These are phyloP conservation scores for Diaporthe citriasiana DNA, from an alignment of 2,329 filamentous ascomycete genomes.

Conservation along the genomic window DNA sequence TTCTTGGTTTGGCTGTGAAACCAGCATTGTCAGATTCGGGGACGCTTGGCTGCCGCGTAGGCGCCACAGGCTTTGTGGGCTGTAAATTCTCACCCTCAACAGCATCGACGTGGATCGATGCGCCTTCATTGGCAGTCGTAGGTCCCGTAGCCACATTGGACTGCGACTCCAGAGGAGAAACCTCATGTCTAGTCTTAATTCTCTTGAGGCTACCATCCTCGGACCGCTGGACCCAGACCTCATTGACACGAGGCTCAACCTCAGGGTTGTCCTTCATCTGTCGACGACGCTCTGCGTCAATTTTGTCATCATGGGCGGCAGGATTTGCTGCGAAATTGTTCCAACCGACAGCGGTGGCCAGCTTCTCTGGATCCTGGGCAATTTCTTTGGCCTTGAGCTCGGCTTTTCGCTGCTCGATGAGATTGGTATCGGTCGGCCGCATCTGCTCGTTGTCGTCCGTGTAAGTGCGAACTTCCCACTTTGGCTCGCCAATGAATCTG, in stretches of 20 bases:
- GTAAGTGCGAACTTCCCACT: slow-evolving; percentile 80
- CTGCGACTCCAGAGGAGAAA: slow-evolving; percentile 5
- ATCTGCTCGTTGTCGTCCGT: slow-evolving; percentile 82
- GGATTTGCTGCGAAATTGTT: slow-evolving; percentile 10
- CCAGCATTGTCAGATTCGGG: slow-evolving; percentile 8
- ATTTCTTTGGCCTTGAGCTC: slow-evolving; percentile 45
- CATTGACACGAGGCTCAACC: slow-evolving; percentile 51
- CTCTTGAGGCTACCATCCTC: slow-evolving; percentile 58
- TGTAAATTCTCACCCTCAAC: background rate
- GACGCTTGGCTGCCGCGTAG: slow-evolving; percentile 37
- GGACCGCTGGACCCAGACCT: slow-evolving; percentile 58
- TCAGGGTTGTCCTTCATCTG: slow-evolving; percentile 31
- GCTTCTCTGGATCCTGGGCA: slow-evolving; percentile 46
- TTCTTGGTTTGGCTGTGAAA: slow-evolving; percentile 2
- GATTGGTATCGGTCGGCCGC: slow-evolving; percentile 87
- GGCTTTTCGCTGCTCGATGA: slow-evolving; percentile 63
- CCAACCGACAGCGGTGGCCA: slow-evolving; percentile 27
- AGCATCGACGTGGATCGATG: background rate
- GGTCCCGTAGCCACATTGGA: slow-evolving; percentile 28
- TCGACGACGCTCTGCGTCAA: slow-evolving; percentile 26
- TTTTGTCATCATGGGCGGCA: background rate
- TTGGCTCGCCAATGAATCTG: slow-evolving; percentile 74
- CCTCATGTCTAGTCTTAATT: slow-evolving; percentile 49
- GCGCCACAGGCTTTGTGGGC: slow-evolving; percentile 1
- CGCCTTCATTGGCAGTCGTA: background rate